Evolutionary conservation across 805 yeast genomes (phyloP).

Genomic region (Saturnispora silvae): DNA sequence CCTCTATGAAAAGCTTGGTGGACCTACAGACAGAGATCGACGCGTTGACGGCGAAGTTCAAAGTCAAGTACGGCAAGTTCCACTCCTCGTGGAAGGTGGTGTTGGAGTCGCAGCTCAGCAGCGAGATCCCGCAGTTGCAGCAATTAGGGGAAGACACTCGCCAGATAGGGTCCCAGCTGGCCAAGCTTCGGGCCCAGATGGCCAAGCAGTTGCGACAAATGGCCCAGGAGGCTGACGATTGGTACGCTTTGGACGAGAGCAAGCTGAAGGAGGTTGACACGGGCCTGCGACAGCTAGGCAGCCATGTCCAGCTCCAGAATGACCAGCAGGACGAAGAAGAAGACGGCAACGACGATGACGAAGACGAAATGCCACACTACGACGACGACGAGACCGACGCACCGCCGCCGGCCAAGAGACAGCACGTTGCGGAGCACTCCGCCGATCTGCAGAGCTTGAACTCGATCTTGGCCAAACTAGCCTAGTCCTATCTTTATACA

Average conservation of each 20-base stretch:
- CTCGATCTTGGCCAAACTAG: background rate
- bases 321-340: conserved; percentile 8
- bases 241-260: conserved; percentile 17
- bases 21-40: conserved; percentile 6
- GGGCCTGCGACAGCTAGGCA: background rate
- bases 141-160: conserved; percentile 16
- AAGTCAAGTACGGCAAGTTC: conserved; percentile 22
- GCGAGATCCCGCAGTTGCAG: conserved; percentile 8
- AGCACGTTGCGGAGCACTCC: background rate
- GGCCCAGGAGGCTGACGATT: conserved; percentile 23
- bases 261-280: conserved; percentile 5
- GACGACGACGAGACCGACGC: background rate
- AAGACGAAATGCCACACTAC: background rate
- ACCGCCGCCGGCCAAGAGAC: background rate
- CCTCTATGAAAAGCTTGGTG: conserved; percentile 5
- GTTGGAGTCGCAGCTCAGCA: background rate
- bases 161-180: conserved; percentile 12
- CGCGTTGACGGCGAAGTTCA: conserved; percentile 3
- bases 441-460: background rate
- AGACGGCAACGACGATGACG: conserved; percentile 16
- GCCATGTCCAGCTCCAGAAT: background rate
- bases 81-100: conserved; percentile 4
- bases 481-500: too few species aligned
- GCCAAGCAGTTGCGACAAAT: conserved; percentile 20
- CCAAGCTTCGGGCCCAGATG: conserved; percentile 17